Evolutionary conservation across 768 basidiomycete genomes (phyloP).

Genomic region (Tulasnella sp.): DNA sequence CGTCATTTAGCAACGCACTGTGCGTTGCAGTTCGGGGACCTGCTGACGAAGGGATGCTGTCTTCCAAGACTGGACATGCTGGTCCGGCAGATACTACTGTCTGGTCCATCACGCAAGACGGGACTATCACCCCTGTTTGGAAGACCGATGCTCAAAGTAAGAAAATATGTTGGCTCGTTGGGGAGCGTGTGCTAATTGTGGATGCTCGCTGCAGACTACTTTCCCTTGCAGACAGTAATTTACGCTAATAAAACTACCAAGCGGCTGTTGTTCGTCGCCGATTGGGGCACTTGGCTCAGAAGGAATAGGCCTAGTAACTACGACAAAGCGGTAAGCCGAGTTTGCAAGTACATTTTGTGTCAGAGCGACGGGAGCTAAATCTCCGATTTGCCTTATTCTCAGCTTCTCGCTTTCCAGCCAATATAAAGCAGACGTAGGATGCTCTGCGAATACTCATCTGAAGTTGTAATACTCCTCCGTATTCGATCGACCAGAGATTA

Average conservation of each 20-base stretch:
- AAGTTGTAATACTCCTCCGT: too few relatives aligned
- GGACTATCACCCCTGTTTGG: neutral
- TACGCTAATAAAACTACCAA: neutral
- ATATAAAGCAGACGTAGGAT: neutral
- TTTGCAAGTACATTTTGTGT: neutral
- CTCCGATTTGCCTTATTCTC: neutral
- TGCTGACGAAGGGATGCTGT: neutral
- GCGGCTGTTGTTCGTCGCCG: neutral
- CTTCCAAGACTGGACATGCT: neutral
- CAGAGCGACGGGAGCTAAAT: neutral
- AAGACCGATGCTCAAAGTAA: neutral
- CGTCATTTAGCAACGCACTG: neutral
- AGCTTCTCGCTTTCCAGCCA: neutral
- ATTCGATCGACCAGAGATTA: too few relatives aligned
- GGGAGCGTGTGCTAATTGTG: neutral
- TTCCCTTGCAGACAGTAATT: neutral
- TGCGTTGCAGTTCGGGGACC: neutral
- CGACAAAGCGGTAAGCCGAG: neutral
- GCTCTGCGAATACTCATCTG: too few relatives aligned
- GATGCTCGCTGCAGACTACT: neutral
- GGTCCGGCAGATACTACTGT: neutral
- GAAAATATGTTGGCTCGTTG: neutral
- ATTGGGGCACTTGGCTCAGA: neutral
- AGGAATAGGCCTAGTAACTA: neutral
- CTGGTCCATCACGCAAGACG: neutral